Percentiles rank a stretch among this genome's conserved stretches.
Evolutionary conservation across 257 asterid species (phyloP).

Genomic region (Agastache rugosa): DNA sequence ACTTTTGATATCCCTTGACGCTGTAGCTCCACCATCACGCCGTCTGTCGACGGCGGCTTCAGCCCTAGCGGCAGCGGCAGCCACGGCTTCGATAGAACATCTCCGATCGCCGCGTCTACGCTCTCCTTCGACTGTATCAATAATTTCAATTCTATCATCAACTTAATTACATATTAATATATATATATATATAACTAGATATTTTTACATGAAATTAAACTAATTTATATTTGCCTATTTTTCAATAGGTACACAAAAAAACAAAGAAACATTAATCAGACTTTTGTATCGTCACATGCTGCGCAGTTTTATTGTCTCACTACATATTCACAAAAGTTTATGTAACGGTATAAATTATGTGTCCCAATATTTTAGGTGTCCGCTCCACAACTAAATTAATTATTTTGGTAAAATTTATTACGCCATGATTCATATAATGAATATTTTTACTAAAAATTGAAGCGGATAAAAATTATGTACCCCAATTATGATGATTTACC

Average conservation of each 20-base stretch:
- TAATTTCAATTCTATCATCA: background rate
- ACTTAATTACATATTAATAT: background rate
- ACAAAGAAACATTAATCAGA: background rate
- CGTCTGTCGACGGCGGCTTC: conserved; percentile 77
- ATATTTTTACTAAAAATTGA: too few species aligned
- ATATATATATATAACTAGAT: background rate
- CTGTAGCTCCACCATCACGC: conserved; percentile 84
- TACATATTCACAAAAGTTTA: background rate
- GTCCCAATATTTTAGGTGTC: too few species aligned
- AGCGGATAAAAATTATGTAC: too few species aligned
- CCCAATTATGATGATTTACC: too few species aligned
- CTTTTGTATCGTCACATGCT: conserved; percentile 1
- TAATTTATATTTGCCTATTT: background rate
- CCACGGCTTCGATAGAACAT: conserved; percentile 90
- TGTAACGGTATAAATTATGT: too few species aligned
- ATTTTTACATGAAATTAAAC: background rate
- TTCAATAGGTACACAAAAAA: background rate
- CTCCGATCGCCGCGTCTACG: conserved; percentile 92
- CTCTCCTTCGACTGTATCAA: conserved; percentile 81
- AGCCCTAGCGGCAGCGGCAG: conserved; percentile 92
- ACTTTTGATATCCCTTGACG: conserved; percentile 81
- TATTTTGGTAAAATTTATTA: too few species aligned
- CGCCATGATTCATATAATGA: too few species aligned
- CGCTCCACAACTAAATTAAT: too few species aligned
- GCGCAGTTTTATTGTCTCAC: conserved; percentile 9